These are phyloP conservation scores for Rhizoclosmatium globosum DNA, from an alignment of 192 early-diverging fungal species.

Conservation along the genomic window DNA sequence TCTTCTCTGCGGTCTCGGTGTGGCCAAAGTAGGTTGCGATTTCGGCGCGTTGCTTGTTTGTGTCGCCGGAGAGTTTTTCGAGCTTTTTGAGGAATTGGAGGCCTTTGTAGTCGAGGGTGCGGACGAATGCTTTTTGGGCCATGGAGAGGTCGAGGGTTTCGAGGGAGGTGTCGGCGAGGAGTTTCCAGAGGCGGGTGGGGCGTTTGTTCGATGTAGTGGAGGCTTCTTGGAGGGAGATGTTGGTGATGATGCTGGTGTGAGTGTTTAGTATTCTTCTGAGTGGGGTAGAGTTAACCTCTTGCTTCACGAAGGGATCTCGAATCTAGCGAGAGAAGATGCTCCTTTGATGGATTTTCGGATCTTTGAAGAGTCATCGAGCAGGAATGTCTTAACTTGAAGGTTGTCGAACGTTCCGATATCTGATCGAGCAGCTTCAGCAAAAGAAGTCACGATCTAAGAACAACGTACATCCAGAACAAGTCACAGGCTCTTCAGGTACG, in stretches of 20 bases:
- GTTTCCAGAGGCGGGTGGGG: slow-evolving; percentile 62
- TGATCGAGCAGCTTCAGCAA: slow-evolving; percentile 7
- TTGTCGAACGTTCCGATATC: slow-evolving; percentile 63
- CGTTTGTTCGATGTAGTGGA: slow-evolving; percentile 60
- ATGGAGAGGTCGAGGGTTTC: slow-evolving; percentile 55
- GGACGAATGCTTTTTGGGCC: slow-evolving; percentile 58
- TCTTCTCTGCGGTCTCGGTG: slow-evolving; percentile 57
- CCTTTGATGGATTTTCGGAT: slow-evolving; percentile 51
- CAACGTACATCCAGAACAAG: slow-evolving; percentile 59
- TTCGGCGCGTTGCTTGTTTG: slow-evolving; percentile 61
- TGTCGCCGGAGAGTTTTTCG: slow-evolving; percentile 60
- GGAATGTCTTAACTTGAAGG: slow-evolving; percentile 60
- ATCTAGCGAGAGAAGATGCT: slow-evolving; percentile 49
- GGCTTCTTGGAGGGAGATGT: slow-evolving; percentile 56
- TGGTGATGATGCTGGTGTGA: slow-evolving; percentile 47
- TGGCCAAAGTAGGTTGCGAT: slow-evolving; percentile 58
- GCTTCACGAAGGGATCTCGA: slow-evolving; percentile 59
- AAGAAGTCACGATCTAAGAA: neutral
- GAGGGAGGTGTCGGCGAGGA: slow-evolving; percentile 59
- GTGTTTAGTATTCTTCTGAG: neutral
- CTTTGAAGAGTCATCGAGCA: slow-evolving; percentile 60
- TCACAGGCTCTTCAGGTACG: slow-evolving; percentile 65
- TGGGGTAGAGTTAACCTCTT: slow-evolving; percentile 46
- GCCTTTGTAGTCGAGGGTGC: slow-evolving; percentile 58
- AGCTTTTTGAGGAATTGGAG: slow-evolving; percentile 62